phyloP scores from a whole-genome alignment of 2,329 filamentous ascomycete genomes.

The Neopestalotiopsis rosae region DNA sequence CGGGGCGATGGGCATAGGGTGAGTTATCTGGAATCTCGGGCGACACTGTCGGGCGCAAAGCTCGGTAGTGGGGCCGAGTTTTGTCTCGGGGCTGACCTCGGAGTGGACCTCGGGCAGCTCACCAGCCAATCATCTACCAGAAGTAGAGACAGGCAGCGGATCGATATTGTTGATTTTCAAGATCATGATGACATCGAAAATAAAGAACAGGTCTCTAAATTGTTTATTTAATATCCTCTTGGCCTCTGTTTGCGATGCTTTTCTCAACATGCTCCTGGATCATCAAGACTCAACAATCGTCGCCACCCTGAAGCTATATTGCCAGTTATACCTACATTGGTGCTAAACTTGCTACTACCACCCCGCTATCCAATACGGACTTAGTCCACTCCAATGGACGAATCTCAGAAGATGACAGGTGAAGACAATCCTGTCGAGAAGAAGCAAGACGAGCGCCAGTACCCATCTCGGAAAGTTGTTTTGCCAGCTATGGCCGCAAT shows the following conservation, averaged over 20 bases:
- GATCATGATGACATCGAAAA: constrained; percentile 10
- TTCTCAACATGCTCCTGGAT: no score
- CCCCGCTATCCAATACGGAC: not conserved
- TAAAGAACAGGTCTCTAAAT: not conserved
- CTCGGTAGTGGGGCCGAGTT: constrained; percentile 9
- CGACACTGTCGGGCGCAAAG: not conserved
- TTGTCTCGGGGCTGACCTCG: not conserved
- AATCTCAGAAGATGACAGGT: not conserved
- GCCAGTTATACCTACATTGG: no score
- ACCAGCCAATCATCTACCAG: not conserved
- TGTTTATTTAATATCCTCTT: not conserved
- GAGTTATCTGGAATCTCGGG: not conserved
- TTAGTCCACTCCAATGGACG: not conserved
- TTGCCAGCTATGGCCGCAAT: constrained; percentile 10
- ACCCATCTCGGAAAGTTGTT: constrained; percentile 9
- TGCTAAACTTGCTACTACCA: no score
- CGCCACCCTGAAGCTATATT: no score
- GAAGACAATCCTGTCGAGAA: not conserved
- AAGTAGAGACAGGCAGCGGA: not conserved
- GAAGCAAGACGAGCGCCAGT: constrained; percentile 1
- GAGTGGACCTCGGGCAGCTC: not conserved
- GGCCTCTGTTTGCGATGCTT: not conserved
- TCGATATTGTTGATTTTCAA: not conserved
- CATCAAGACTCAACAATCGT: no score
- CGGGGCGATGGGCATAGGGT: not conserved